Conservation (phyloP, 2,329 filamentous ascomycete genomes). For the Diaporthe velutina region DNA sequence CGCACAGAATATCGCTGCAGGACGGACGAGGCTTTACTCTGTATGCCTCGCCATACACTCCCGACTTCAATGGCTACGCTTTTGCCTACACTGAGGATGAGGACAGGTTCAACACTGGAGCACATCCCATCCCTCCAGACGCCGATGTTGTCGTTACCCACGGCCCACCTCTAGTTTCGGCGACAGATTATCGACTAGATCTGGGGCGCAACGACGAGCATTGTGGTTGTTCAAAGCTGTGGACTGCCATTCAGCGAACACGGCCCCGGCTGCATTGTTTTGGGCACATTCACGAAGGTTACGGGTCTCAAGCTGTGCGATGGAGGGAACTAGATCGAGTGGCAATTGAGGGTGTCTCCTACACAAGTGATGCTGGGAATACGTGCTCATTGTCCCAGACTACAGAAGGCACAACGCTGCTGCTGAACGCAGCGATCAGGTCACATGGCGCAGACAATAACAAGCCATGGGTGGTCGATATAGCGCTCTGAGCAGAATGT, state of each 20-base stretch:
- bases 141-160: not conserved
- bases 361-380: not conserved
- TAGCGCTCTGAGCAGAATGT: not conserved
- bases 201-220: not conserved
- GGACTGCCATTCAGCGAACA: not conserved
- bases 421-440: not conserved
- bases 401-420: not conserved
- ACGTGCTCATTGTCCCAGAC: not conserved
- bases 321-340: not conserved
- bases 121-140: not conserved
- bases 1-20: not conserved
- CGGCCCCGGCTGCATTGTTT: conserved; percentile 1
- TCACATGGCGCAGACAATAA: not conserved
- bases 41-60: not conserved
- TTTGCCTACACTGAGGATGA: conserved; percentile 7
- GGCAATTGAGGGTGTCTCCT: not conserved
- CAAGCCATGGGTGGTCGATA: conserved; percentile 6
- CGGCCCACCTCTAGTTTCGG: not conserved
- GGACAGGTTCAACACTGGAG: not conserved
- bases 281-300: conserved; percentile 8
- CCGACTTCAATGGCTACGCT: not conserved
- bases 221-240: not conserved
- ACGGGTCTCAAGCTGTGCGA: not conserved
- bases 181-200: not conserved
- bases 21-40: not conserved